Base-by-base conservation (phyloP, 176 grass and related monocot genomes). In the Oropetium thomaeum region DNA sequence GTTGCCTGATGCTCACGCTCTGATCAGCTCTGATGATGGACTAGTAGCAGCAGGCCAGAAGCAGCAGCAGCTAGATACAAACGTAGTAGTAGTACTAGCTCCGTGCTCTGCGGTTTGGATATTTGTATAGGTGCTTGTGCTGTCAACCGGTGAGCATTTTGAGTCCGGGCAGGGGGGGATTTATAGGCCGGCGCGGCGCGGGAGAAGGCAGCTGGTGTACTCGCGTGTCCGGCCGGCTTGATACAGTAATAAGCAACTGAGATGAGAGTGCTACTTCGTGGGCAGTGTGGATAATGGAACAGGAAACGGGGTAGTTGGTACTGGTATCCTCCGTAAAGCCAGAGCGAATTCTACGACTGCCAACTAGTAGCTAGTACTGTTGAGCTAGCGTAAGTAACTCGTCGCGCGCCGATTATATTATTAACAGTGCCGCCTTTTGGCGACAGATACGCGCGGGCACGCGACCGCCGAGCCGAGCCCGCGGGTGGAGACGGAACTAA, bases 171-270 rank as follows among this genome's bases (percentile, higher is more conserved):
- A 29, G 29, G 43, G 37, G 29, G 43, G 42, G 47, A 69, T 87
- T 87, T 87, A 87, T 87, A 87, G 80, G 85, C 59, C 10, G 30
- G 15, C n/a, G n/a, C n/a, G n/a, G n/a, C n/a, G n/a, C n/a, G n/a
- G n/a, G 27, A 23, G 42, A 1, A n/a, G 3, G 13, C n/a, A 2
- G 13, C 23, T 12, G 10, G 8, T 43, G 40, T 52, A 45, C 29
- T 35, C 43, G 71, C 43, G 71, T 62, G 44, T 42, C 23, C 19
- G 40, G 30, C 31, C 31, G 47, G 16, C 62, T 55, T 15, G 33
- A 79, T 42, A 73, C 49, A 59, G 58, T 71, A 10, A 10, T 23
- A 49, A 61, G 54, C 53, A n/a, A 44, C 25, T 40, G 64, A 41
- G 64, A 41, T 16, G 39, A 16, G 39, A 44, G 65, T 38, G 32